Conservation (phyloP, 805 yeast genomes). For the Cyberlindnera subsufficiens region DNA sequence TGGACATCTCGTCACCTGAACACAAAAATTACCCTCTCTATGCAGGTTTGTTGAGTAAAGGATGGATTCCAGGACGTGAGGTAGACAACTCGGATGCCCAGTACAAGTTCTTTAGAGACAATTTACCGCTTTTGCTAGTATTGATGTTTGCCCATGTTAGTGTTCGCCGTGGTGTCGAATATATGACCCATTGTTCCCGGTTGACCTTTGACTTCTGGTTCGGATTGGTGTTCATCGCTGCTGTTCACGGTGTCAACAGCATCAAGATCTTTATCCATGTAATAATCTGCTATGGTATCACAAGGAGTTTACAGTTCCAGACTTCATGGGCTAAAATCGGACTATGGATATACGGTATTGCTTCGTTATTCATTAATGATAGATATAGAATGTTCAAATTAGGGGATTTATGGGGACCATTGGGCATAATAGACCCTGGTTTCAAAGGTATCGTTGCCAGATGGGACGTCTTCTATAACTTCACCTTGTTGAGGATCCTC, state of each 20-base stretch:
- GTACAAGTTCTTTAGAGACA: constrained; percentile 81
- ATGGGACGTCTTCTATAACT: constrained; percentile 96
- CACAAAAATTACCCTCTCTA: constrained; percentile 69
- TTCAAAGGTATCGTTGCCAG: constrained; percentile 74
- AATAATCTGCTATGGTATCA: constrained; percentile 44
- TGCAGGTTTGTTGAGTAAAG: constrained; percentile 57
- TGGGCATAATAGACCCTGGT: constrained; percentile 52
- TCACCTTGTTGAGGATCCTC: constrained; percentile 76
- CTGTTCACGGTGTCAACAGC: constrained; percentile 75
- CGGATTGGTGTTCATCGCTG: constrained; percentile 62
- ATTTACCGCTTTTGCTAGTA: constrained; percentile 55
- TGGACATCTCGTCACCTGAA: constrained; percentile 69
- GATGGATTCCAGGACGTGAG: constrained; percentile 88
- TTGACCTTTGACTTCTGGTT: constrained; percentile 65
- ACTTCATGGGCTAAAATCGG: constrained; percentile 33
- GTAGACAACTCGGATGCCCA: constrained; percentile 93
- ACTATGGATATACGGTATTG: constrained; percentile 80
- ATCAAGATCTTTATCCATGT: constrained; percentile 58
- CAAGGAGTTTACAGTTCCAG: constrained; percentile 29
- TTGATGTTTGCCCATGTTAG: constrained; percentile 49
- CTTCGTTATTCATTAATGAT: constrained; percentile 73
- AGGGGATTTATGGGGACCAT: constrained; percentile 32
- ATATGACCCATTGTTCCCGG: constrained; percentile 29
- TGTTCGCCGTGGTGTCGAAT: constrained; percentile 34
- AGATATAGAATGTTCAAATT: constrained; percentile 48